Conservation (phyloP, 805 yeast genomes). For the Torulaspora gathmanii region DNA sequence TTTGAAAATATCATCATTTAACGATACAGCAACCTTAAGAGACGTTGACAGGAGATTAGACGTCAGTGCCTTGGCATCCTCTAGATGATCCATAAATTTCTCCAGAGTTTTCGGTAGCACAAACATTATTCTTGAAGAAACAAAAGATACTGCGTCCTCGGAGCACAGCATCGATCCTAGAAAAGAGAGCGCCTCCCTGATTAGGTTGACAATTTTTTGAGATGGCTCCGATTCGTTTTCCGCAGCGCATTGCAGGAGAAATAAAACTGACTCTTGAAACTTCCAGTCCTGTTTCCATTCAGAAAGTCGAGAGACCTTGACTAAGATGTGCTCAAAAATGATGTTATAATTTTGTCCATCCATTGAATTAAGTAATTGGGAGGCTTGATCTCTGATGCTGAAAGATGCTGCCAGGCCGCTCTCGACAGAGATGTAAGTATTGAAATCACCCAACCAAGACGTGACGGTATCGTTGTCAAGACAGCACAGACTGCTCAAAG, state of each 20-base stretch:
- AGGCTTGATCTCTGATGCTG: slow-evolving; percentile 56
- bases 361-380: slow-evolving; percentile 52
- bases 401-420: slow-evolving; percentile 58
- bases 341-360: slow-evolving; percentile 27
- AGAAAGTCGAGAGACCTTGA: slow-evolving; percentile 3
- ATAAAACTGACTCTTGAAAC: slow-evolving; percentile 24
- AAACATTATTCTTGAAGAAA: slow-evolving; percentile 47
- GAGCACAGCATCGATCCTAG: slow-evolving; percentile 13
- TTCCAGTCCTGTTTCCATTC: slow-evolving; percentile 11
- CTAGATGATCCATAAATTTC: slow-evolving; percentile 41
- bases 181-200: slow-evolving; percentile 9
- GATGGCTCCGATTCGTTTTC: slow-evolving; percentile 17
- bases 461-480: slow-evolving; percentile 44
- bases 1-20: slow-evolving; percentile 31
- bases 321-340: slow-evolving; percentile 5
- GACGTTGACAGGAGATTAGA: slow-evolving; percentile 24
- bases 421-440: slow-evolving; percentile 66
- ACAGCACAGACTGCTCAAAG: slow-evolving; percentile 39
- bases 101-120: slow-evolving; percentile 54
- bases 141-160: slow-evolving; percentile 34
- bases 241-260: slow-evolving; percentile 21
- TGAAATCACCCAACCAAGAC: slow-evolving; percentile 56
- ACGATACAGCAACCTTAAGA: slow-evolving; percentile 26
- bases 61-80: slow-evolving; percentile 35
- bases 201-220: slow-evolving; percentile 11